phyloP scores from a whole-genome alignment of 257 asterid genomes.

The Plectranthus barbatus region DNA sequence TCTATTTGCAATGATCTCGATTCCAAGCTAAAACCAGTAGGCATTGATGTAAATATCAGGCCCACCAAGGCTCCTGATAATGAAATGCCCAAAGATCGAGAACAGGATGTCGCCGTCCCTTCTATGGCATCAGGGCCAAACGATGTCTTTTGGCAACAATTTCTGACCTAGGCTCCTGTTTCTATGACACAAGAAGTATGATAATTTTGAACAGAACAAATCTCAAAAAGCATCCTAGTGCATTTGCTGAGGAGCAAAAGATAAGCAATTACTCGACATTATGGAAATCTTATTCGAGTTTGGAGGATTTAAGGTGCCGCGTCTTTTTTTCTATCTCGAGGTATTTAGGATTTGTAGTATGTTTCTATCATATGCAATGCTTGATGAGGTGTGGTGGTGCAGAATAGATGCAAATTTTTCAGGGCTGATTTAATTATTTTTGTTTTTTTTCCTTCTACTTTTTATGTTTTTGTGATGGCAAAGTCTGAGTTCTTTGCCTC shows the following conservation, averaged over 20 bases:
- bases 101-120: slow-evolving; percentile 15
- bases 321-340: not conserved
- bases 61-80: slow-evolving; percentile 18
- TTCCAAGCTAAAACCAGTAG: slow-evolving; percentile 26
- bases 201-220: slow-evolving; percentile 29
- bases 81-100: slow-evolving; percentile 19
- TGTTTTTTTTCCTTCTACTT: not conserved
- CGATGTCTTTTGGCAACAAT: slow-evolving; percentile 87
- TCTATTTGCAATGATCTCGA: slow-evolving; percentile 40
- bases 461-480: not conserved
- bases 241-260: slow-evolving; percentile 17
- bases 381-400: slow-evolving; percentile 10
- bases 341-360: not conserved
- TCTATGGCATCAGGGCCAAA: slow-evolving; percentile 39
- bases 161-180: slow-evolving; percentile 61
- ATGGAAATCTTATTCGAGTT: slow-evolving; percentile 38
- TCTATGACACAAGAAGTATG: slow-evolving; percentile 36
- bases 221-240: slow-evolving; percentile 10
- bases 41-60: slow-evolving; percentile 35
- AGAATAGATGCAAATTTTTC: slow-evolving; percentile 7
- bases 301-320: slow-evolving; percentile 13
- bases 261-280: slow-evolving; percentile 25
- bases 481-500: not conserved
- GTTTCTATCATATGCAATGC: not conserved
- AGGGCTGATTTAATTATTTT: slow-evolving; percentile 9